Evolutionary conservation across 192 early-diverging fungal genomes (phyloP), one percentile per base, ranked within the genome.

Genomic region (Spizellomyces punctatus): DNA sequence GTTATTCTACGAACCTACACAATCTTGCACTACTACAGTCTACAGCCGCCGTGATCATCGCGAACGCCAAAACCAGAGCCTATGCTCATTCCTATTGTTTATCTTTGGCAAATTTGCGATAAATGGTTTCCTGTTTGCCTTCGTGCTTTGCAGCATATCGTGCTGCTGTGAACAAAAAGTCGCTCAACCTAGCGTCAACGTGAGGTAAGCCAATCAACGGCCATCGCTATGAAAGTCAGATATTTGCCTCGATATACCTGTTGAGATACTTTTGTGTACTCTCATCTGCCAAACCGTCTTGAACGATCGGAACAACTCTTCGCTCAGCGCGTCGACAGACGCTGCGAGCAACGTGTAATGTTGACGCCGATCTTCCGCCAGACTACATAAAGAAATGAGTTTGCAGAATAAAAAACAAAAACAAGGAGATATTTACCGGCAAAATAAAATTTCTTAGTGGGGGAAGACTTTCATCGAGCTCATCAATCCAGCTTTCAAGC

Each of bases 91-190:
- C 1, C 50, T n/a, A 54, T 4, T 19, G 17, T 54, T 54, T 19
- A n/a, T 54, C 17, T 19, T 54, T 19, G 50, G 50, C 17, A 17
- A 62, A 71, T 55, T 85, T 89, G 36, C 80, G 74, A 73, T 98
- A 98, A n/a, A 95, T 86, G 45, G 83, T 89, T 69, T 98, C 95
- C 6, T 73, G 67, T 58, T 90, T 69, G 6, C 87, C 84, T 50
- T 92, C 90, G 14, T 80, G 56, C 75, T 88, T 90, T 2, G 94
- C 94, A 10, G 89, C 87, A 75, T 80, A 93, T 42, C 96, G 81
- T 0, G 93, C 94, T 8, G 95, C 95, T 17, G 87, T 91, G 78
- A 98, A 98, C 56, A 98, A 67, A 65, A 90, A 98, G 67, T 98
- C 96, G 77, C 92, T 94, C 66, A 98, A 82, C 8, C 86, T 85